Evolutionary conservation across 2,329 filamentous ascomycete genomes (phyloP).

Genomic region (Claviceps maximensis): DNA sequence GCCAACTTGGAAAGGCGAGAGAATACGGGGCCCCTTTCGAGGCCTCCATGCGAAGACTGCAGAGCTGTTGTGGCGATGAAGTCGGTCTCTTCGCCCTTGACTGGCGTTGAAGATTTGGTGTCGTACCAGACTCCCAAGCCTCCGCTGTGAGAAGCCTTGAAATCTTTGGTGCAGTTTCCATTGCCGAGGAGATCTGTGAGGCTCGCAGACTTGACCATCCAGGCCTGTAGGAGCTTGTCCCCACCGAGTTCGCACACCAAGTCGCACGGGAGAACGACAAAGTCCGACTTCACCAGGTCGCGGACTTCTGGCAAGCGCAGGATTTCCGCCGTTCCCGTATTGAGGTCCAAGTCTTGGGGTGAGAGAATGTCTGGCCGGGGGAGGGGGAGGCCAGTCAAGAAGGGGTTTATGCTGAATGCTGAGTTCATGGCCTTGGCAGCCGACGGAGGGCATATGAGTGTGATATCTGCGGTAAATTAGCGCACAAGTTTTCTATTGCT

Average conservation of each 20-base stretch:
- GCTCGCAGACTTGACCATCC: slow-evolving; percentile 75
- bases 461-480: slow-evolving; percentile 35
- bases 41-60: slow-evolving; percentile 32
- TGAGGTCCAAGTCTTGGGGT: slow-evolving; percentile 62
- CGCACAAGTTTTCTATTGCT: background rate
- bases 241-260: slow-evolving; percentile 82
- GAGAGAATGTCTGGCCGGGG: slow-evolving; percentile 65
- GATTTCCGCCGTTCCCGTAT: slow-evolving; percentile 80
- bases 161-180: slow-evolving; percentile 22
- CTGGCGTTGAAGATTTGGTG: slow-evolving; percentile 58
- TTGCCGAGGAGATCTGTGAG: slow-evolving; percentile 48
- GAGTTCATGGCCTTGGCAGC: slow-evolving; percentile 53
- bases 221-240: slow-evolving; percentile 71
- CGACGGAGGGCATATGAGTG: slow-evolving; percentile 49
- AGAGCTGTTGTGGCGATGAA: slow-evolving; percentile 72
- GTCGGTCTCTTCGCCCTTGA: slow-evolving; percentile 87
- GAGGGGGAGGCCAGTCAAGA: slow-evolving; percentile 58
- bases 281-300: slow-evolving; percentile 67
- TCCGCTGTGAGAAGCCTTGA: slow-evolving; percentile 44
- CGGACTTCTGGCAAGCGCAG: slow-evolving; percentile 74
- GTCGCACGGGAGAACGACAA: slow-evolving; percentile 85
- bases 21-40: slow-evolving; percentile 47
- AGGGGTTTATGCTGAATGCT: slow-evolving; percentile 65
- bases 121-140: slow-evolving; percentile 87
- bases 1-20: slow-evolving; percentile 63